These are phyloP conservation scores for Daldinia sp. DNA, from an alignment of 2,329 filamentous ascomycete genomes.

Conservation along the genomic window DNA sequence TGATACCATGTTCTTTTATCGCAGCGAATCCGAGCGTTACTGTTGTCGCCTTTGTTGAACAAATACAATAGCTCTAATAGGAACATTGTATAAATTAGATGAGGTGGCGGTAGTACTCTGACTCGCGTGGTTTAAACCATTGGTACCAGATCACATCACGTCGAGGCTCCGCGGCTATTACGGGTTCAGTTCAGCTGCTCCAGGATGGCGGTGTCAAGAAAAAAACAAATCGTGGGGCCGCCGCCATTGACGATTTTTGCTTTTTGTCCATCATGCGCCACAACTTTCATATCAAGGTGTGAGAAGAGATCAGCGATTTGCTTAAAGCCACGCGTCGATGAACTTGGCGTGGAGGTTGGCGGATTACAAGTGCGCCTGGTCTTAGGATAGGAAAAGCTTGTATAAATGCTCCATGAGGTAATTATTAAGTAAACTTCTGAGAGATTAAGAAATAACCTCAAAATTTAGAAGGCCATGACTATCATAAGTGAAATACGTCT, in stretches of 20 bases:
- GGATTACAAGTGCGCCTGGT: neutral
- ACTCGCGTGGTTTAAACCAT: neutral
- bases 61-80: neutral
- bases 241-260: neutral
- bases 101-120: neutral
- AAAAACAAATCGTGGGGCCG: neutral
- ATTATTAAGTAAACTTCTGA: conserved; percentile 2
- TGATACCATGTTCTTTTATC: neutral
- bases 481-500: neutral
- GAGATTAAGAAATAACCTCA: neutral
- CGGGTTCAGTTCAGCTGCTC: conserved; percentile 17
- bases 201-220: conserved; percentile 25
- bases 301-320: neutral
- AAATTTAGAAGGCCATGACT: neutral
- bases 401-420: neutral
- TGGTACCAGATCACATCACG: conserved; percentile 1
- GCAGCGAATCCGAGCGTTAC: neutral
- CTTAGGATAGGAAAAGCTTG: neutral
- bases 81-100: neutral
- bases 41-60: neutral
- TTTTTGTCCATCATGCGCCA: conserved; percentile 24
- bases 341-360: conserved; percentile 30
- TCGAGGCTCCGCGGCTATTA: conserved; percentile 7
- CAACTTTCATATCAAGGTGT: conserved; percentile 11
- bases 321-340: conserved; percentile 16